Conservation (phyloP, 1,284 basidiomycete species). For the Naganishia sp. region DNA sequence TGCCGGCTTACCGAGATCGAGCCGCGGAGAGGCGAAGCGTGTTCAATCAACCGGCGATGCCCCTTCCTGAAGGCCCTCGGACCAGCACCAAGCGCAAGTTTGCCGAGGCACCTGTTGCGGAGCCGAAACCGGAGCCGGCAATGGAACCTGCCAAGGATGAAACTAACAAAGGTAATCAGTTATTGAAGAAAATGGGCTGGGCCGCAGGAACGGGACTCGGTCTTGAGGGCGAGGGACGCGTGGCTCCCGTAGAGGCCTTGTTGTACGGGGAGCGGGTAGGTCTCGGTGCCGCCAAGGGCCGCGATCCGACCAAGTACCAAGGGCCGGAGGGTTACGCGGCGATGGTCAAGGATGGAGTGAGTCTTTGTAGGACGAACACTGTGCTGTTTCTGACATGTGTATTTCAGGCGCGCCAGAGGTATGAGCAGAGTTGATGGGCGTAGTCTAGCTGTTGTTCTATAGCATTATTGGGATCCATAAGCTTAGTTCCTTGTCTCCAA, state of each 20-base stretch:
- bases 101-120: constrained; percentile 64
- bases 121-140: constrained; percentile 63
- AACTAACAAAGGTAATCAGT: constrained; percentile 81
- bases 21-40: constrained; percentile 82
- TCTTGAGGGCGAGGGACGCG: constrained; percentile 72
- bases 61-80: constrained; percentile 60
- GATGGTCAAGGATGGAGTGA: constrained; percentile 42
- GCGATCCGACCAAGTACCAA: constrained; percentile 72
- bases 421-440: constrained; percentile 13
- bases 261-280: constrained; percentile 84
- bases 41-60: constrained; percentile 85
- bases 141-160: constrained; percentile 72
- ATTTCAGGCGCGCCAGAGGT: constrained; percentile 14
- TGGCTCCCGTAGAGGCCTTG: constrained; percentile 80
- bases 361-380: not conserved
- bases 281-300: constrained; percentile 81
- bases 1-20: constrained; percentile 83
- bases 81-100: constrained; percentile 51
- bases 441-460: not conserved
- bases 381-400: not conserved
- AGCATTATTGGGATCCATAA: too few species aligned
- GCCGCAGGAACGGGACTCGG: constrained; percentile 84
- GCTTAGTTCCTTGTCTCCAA: too few species aligned
- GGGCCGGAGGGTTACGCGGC: constrained; percentile 50
- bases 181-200: constrained; percentile 96